These are phyloP conservation scores for Cicer judaicum DNA, from an alignment of 306 rosid genomes.

Conservation along the genomic window DNA sequence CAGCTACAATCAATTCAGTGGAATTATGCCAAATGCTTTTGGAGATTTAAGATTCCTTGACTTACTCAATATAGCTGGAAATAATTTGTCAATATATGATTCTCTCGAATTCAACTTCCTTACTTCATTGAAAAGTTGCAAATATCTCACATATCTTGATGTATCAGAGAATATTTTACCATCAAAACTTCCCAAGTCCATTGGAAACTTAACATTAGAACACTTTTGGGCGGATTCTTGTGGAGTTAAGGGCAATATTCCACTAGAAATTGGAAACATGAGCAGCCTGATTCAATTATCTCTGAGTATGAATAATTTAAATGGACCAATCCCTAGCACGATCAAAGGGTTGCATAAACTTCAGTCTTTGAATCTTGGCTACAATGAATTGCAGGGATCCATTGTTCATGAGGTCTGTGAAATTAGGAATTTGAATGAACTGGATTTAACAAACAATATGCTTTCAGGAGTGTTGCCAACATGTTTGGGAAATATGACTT, in stretches of 20 bases:
- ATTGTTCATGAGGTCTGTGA: constrained; percentile 45
- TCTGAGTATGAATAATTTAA: constrained; percentile 26
- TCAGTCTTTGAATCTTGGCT: constrained; percentile 33
- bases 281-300: constrained; percentile 8
- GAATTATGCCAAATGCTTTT: constrained; percentile 16
- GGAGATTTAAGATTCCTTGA: constrained; percentile 8
- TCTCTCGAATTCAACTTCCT: constrained; percentile 20
- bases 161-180: neutral
- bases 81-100: constrained; percentile 24
- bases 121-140: constrained; percentile 27
- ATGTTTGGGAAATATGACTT: constrained; percentile 46
- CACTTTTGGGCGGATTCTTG: neutral
- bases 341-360: constrained; percentile 27
- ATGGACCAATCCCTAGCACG: constrained; percentile 43
- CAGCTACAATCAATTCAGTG: neutral
- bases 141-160: neutral
- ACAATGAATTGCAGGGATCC: constrained; percentile 40
- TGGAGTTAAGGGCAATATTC: constrained; percentile 15
- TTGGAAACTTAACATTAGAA: constrained; percentile 36
- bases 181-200: constrained; percentile 34
- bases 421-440: constrained; percentile 1
- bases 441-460: constrained; percentile 20
- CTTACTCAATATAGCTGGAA: neutral
- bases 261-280: constrained; percentile 43
- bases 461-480: constrained; percentile 45